phyloP scores from a whole-genome alignment of 129 eudicot genomes.

The Solidago caesia region DNA sequence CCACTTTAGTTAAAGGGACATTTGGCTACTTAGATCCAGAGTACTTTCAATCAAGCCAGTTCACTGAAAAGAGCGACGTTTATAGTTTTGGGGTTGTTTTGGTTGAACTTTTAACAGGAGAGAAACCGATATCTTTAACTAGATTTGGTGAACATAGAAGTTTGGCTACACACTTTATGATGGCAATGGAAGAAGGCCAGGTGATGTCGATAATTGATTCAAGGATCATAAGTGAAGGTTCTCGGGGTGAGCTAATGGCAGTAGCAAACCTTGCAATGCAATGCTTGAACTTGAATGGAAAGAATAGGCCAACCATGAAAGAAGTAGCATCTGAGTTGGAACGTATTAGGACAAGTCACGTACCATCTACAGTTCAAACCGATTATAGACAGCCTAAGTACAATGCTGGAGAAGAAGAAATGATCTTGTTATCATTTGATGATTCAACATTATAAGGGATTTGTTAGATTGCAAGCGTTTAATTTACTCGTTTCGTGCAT shows the following conservation, averaged over 20 bases:
- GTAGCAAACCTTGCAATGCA: not conserved
- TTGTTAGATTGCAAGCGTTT: not conserved
- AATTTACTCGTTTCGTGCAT: not conserved
- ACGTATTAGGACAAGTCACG: not conserved
- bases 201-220: not conserved
- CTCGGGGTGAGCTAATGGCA: not conserved
- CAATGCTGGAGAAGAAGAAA: not conserved
- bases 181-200: not conserved
- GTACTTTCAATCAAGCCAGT: not conserved
- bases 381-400: not conserved
- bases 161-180: constrained; percentile 2
- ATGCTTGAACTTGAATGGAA: not conserved
- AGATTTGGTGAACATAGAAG: constrained; percentile 1
- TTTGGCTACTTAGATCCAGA: constrained; percentile 1
- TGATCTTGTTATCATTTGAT: not conserved
- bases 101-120: constrained; percentile 6
- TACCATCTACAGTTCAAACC: not conserved
- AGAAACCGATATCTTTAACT: not conserved
- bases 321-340: not conserved
- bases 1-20: not conserved
- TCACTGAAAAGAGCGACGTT: not conserved
- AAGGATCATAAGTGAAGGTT: not conserved
- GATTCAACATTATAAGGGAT: not conserved
- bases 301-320: constrained; percentile 1
- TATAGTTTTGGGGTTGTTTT: constrained; percentile 1